Percentiles rank a stretch among this genome's conserved stretches.
Evolutionary conservation across 2,329 filamentous ascomycete species (phyloP).

Genomic region (Colletotrichum costaricense): DNA sequence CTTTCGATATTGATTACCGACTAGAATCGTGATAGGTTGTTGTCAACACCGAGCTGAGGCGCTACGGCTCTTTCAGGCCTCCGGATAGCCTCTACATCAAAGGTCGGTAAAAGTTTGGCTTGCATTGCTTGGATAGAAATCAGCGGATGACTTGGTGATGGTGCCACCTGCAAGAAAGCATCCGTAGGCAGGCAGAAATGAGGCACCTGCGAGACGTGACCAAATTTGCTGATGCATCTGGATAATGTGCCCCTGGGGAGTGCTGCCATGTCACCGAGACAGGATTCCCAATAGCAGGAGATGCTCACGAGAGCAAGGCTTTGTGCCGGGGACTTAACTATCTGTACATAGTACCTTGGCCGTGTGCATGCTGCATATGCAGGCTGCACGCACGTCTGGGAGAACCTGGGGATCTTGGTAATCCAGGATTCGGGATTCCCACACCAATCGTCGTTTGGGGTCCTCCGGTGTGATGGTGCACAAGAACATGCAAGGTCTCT

Average conservation of each 20-base stretch:
- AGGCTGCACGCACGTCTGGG: not conserved
- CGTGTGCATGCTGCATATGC: not conserved
- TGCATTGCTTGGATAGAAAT: not conserved
- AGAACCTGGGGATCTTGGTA: not conserved
- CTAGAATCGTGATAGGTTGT: not conserved
- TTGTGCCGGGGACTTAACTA: not conserved
- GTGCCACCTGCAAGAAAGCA: not conserved
- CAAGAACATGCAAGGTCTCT: not conserved
- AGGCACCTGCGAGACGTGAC: constrained; percentile 2
- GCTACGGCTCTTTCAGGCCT: not conserved
- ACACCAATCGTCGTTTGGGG: not conserved
- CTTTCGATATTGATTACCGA: not conserved
- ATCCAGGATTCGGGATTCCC: not conserved
- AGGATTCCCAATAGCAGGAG: not conserved
- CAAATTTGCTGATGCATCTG: not conserved
- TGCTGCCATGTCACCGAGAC: not conserved
- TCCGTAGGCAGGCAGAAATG: not conserved
- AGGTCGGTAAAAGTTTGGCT: not conserved
- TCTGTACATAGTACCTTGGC: not conserved
- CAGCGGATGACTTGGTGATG: not conserved
- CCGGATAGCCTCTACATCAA: not conserved
- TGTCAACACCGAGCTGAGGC: not conserved
- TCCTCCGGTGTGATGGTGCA: not conserved
- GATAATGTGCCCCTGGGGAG: not conserved
- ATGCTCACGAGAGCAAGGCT: not conserved